Evolutionary conservation across 2,329 filamentous ascomycete species (phyloP).

Genomic region (Aspergillus floridensis): DNA sequence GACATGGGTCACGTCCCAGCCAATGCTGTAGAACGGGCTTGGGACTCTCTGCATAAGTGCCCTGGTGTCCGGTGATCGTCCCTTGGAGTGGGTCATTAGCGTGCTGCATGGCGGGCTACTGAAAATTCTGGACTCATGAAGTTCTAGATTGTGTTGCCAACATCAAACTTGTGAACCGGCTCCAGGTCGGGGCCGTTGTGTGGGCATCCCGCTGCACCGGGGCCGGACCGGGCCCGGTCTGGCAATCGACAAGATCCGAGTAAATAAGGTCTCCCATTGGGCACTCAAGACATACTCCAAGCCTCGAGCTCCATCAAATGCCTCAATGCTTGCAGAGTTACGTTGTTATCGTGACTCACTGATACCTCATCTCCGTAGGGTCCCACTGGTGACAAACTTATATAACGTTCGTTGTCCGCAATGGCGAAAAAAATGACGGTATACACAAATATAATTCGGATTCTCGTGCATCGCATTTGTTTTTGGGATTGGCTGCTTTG

Average conservation of each 20-base stretch:
- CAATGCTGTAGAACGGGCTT: neutral
- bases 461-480: neutral
- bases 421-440: neutral
- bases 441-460: neutral
- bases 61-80: neutral
- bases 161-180: neutral
- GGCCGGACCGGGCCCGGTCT: conserved; percentile 3
- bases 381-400: neutral
- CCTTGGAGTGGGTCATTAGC: neutral
- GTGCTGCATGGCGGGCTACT: neutral
- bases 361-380: neutral
- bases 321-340: neutral
- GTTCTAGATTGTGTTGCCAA: neutral
- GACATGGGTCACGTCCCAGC: neutral
- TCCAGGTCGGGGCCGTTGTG: conserved; percentile 3
- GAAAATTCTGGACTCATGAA: neutral
- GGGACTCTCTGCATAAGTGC: neutral
- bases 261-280: neutral
- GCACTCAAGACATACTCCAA: neutral
- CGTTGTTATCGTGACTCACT: neutral
- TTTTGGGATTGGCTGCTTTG: neutral
- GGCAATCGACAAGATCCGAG: neutral
- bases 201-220: neutral
- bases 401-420: neutral
- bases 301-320: neutral